Base-by-base conservation (phyloP, 306 rosid species). In the Rosa lucieae region DNA sequence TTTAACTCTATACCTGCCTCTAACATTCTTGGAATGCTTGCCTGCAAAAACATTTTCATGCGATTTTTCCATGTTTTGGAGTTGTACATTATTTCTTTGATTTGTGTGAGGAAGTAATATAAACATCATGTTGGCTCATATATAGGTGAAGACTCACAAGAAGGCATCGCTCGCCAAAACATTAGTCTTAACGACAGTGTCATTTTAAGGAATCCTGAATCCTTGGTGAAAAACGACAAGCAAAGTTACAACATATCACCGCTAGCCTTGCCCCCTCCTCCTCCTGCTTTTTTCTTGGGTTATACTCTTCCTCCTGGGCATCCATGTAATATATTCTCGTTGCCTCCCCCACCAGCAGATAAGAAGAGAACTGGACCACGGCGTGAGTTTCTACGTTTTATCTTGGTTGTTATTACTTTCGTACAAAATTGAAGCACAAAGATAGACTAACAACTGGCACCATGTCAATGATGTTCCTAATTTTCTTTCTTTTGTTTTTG, bases 341-440 rank as follows among this genome's bases (percentile, higher is more conserved):
- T 92, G 78, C 97, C 97, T 81, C 99, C 99, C 70, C 97, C 99
- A 37, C 99, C 97, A 5, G 92, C 97, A 20, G 97, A 94, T 86
- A 90, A 78, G 78, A 94, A 94, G 84, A 92, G 97, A 74, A 91
- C 84, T 15, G 99, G 97, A 76, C 95, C 99, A 10, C 90, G 95
- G 43, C 95, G 99, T 94, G 89, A 88, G 97, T 88, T 26, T 68
- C 72, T 65, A 63, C 71, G 43, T 56, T 75, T 49, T 52, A 43
- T 58, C 43, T 21, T 10, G n/a, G 4, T 18, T 53, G 40, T 55
- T 7, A 1, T 70, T 42, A 63, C 39, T 26, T 53, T 40, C 67
- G 14, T 62, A 53, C 44, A 20, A n/a, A 74, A 32, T 65, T 17
- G 49, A 48, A 13, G 70, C 61, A 44, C 61, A 6, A 32, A 65